These are phyloP conservation scores for Schwanniomyces polymorphus DNA, from an alignment of 805 yeast species.

Conservation along the genomic window DNA sequence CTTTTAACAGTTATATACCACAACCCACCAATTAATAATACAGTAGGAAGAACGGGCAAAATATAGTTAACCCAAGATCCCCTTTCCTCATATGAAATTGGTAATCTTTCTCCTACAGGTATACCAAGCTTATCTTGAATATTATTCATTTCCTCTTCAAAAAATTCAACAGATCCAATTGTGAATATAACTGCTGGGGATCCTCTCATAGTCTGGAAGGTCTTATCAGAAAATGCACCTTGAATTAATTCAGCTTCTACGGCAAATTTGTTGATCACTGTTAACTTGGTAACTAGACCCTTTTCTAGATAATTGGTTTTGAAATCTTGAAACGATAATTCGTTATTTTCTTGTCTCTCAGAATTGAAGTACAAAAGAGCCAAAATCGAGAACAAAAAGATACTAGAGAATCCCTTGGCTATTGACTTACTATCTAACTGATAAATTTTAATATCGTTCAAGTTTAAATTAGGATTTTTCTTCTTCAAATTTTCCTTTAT, in stretches of 20 bases:
- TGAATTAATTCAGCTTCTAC: conserved; percentile 68
- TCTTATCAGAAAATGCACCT: conserved; percentile 42
- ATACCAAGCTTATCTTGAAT: conserved; percentile 71
- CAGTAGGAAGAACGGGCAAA: conserved; percentile 77
- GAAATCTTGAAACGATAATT: conserved; percentile 75
- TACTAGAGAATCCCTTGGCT: conserved; percentile 15
- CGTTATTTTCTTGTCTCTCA: conserved; percentile 18
- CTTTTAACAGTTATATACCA: conserved; percentile 61
- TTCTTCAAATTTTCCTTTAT: conserved; percentile 29
- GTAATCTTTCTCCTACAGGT: conserved; percentile 69
- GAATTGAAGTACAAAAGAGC: conserved; percentile 8
- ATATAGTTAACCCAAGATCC: conserved; percentile 63
- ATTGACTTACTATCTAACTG: conserved; percentile 18
- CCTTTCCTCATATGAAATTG: conserved; percentile 71
- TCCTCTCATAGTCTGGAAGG: conserved; percentile 37
- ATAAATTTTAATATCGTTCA: conserved; percentile 30
- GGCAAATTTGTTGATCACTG: conserved; percentile 68
- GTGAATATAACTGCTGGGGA: conserved; percentile 65
- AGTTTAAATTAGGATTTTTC: conserved; percentile 24
- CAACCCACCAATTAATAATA: conserved; percentile 76
- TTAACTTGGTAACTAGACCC: conserved; percentile 73
- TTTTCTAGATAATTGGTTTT: conserved; percentile 73
- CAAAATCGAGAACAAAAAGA: conserved; percentile 17
- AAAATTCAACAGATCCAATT: conserved; percentile 82
- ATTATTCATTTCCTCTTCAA: conserved; percentile 78